Evolutionary conservation across 495 filamentous ascomycete genomes (phyloP).

Genomic region (Talaromyces wortmannii): DNA sequence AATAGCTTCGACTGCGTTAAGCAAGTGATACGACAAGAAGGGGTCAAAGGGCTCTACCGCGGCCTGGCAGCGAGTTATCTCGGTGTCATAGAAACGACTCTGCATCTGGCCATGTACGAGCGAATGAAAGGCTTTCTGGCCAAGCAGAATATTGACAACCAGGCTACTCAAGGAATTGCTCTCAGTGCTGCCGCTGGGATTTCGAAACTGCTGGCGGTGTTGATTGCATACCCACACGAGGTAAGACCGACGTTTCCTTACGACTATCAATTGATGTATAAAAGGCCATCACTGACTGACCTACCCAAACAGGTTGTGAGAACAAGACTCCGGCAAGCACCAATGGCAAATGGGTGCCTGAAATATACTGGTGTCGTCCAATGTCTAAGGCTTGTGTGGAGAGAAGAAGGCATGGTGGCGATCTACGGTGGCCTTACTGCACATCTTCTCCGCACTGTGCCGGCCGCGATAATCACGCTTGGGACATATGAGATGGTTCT

Average conservation of each 20-base stretch:
- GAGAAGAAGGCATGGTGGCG: conserved; percentile 74
- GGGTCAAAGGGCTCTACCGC: conserved; percentile 70
- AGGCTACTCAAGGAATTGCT: too few relatives aligned
- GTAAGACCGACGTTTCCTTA: conserved; percentile 25
- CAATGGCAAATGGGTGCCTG: conserved; percentile 58
- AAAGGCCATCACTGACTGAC: conserved; percentile 2
- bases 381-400: conserved; percentile 74
- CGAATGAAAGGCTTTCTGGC: conserved; percentile 65
- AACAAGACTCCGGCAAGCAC: conserved; percentile 75
- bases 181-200: conserved; percentile 67
- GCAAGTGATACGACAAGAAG: conserved; percentile 72
- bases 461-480: conserved; percentile 86
- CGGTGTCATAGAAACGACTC: conserved; percentile 75
- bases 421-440: conserved; percentile 84
- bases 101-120: conserved; percentile 85
- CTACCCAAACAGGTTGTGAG: conserved; percentile 53
- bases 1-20: conserved; percentile 75
- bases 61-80: conserved; percentile 84
- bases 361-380: conserved; percentile 82
- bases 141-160: neutral
- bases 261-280: too few relatives aligned
- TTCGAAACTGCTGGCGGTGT: conserved; percentile 73
- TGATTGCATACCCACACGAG: conserved; percentile 86
- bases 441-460: conserved; percentile 80
- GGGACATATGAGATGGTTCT: conserved; percentile 85